Conservation (phyloP, 306 rosid genomes). For the Purshia tridentata region DNA sequence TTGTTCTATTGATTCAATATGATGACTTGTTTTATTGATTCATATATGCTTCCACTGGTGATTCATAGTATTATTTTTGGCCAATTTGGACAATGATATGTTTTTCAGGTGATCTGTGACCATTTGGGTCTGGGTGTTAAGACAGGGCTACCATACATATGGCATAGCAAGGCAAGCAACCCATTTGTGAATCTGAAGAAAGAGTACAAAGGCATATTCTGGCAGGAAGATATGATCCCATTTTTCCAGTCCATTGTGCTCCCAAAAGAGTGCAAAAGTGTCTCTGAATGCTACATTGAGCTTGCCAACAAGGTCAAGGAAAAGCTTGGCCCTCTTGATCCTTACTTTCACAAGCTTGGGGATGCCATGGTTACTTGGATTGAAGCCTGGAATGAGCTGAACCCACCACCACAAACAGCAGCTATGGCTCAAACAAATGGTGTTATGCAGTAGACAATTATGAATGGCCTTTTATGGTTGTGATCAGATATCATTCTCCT, state of each 20-base stretch:
- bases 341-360: constrained; percentile 54
- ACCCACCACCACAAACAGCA: constrained; percentile 35
- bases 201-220: constrained; percentile 49
- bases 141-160: constrained; percentile 48
- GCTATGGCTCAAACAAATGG: not conserved
- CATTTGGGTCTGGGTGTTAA: constrained; percentile 44
- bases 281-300: constrained; percentile 45
- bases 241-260: constrained; percentile 40
- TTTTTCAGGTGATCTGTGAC: constrained; percentile 44
- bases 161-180: constrained; percentile 61
- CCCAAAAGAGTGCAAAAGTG: constrained; percentile 39
- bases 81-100: not conserved
- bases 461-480: too few relatives aligned
- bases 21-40: too few relatives aligned
- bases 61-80: too few relatives aligned
- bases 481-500: too few relatives aligned
- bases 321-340: constrained; percentile 37
- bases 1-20: too few relatives aligned
- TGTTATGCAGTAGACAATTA: not conserved
- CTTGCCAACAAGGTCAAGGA: constrained; percentile 43
- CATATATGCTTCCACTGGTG: too few relatives aligned
- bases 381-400: constrained; percentile 77
- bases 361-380: constrained; percentile 79
- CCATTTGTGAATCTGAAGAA: constrained; percentile 45
- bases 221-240: constrained; percentile 49